Evolutionary conservation across 2,329 filamentous ascomycete genomes (phyloP).

Genomic region (Neofusicoccum cordaticola): DNA sequence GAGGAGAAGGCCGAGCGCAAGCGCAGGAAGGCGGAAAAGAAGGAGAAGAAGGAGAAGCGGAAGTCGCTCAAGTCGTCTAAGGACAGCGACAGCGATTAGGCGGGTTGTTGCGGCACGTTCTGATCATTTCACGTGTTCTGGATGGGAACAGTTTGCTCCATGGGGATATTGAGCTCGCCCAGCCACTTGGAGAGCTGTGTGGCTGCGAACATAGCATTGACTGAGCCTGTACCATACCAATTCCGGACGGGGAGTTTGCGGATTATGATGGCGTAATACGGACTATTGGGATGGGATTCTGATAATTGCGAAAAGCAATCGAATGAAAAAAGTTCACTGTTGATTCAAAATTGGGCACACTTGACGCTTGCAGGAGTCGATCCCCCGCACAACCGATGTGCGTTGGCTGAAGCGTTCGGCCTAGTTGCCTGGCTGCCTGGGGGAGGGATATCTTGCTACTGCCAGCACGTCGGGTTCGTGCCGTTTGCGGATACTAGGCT

Average conservation of each 20-base stretch:
- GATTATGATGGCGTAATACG: conserved; percentile 17
- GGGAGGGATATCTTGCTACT: too few species aligned
- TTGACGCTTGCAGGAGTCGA: too few species aligned
- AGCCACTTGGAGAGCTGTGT: neutral
- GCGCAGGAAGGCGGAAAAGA: conserved; percentile 76
- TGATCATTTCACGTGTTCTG: neutral
- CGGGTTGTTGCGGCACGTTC: neutral
- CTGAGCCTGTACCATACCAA: conserved; percentile 18
- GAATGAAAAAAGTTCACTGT: conserved; percentile 6
- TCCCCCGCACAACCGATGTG: too few species aligned
- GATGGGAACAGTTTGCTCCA: conserved; percentile 1
- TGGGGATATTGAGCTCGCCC: neutral
- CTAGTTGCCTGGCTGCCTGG: too few species aligned
- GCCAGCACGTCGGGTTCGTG: too few species aligned
- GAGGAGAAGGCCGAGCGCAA: conserved; percentile 50
- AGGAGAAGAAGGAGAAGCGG: conserved; percentile 73
- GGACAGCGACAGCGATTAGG: conserved; percentile 18
- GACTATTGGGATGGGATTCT: conserved; percentile 17
- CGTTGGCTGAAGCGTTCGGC: too few species aligned
- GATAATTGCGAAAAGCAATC: conserved; percentile 15
- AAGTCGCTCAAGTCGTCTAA: conserved; percentile 41
- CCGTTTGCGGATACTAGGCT: too few species aligned
- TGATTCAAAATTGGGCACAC: neutral
- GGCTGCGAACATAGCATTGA: conserved; percentile 10
- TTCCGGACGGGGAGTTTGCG: conserved; percentile 18